phyloP scores from a whole-genome alignment of 306 rosid species.

The Vachellia pachyceras region DNA sequence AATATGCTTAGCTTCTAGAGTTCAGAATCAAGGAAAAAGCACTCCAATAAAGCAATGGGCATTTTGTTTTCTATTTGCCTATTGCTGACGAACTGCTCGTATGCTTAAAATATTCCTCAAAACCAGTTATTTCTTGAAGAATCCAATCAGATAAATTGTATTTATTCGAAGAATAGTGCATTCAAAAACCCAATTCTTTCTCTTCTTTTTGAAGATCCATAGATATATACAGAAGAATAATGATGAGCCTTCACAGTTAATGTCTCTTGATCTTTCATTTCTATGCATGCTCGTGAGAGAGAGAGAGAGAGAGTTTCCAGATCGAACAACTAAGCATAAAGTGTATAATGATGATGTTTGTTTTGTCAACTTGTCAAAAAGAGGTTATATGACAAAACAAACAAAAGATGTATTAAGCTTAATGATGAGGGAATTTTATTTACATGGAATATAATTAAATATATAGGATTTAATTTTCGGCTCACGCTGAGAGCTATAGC shows the following conservation, averaged over 20 bases:
- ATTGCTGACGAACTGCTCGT: background rate
- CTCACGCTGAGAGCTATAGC: background rate
- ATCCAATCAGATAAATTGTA: background rate
- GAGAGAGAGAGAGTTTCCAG: background rate
- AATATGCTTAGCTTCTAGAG: background rate
- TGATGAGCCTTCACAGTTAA: background rate
- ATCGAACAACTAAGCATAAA: background rate
- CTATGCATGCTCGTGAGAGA: background rate
- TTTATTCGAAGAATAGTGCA: background rate
- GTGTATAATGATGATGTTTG: background rate
- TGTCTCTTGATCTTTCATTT: background rate
- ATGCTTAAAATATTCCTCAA: background rate
- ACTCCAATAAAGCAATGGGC: background rate
- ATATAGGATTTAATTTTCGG: background rate
- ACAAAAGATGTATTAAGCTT: background rate
- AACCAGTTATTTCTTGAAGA: background rate
- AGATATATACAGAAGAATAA: background rate
- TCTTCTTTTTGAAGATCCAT: background rate
- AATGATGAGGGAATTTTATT: background rate
- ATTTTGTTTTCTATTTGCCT: background rate
- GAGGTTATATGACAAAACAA: background rate
- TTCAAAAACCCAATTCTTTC: background rate
- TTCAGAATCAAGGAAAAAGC: background rate
- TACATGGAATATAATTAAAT: background rate
- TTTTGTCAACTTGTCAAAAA: background rate